These are phyloP conservation scores for Populus nigra DNA, from an alignment of 345 rosid species.

Conservation along the genomic window DNA sequence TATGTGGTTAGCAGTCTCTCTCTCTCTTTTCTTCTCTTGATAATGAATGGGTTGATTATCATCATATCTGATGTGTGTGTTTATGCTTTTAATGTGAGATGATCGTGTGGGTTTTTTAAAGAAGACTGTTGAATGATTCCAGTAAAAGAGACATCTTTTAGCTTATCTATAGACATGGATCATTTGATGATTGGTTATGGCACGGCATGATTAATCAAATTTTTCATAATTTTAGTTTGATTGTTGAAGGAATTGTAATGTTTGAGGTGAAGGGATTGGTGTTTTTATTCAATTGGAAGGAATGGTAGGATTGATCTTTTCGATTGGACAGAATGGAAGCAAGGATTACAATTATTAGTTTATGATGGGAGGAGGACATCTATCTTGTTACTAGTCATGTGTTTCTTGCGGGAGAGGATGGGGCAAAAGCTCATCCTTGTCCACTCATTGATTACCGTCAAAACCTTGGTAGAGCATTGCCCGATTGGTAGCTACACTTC, in stretches of 20 bases:
- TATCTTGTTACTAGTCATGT: not conserved
- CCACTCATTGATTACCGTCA: not conserved
- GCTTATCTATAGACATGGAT: not conserved
- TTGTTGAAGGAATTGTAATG: not conserved
- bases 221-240: not conserved
- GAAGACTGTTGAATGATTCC: not conserved
- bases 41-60: not conserved
- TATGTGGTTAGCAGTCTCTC: slow-evolving; percentile 62
- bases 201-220: not conserved
- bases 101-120: not conserved
- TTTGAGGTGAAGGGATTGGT: not conserved
- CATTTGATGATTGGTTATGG: slow-evolving; percentile 11
- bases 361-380: not conserved
- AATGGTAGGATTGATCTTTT: not conserved
- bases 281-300: not conserved
- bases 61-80: not conserved
- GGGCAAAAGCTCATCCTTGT: not conserved
- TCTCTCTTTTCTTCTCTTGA: slow-evolving; percentile 5
- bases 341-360: not conserved
- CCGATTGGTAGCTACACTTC: not conserved
- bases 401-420: not conserved
- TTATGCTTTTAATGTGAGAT: not conserved
- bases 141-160: not conserved
- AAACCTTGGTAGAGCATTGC: not conserved
- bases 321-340: not conserved